Percentiles rank a stretch among this genome's conserved stretches.
phyloP scores from a whole-genome alignment of 164 flowering plant genomes.

The Kalanchoe fedtschenkoi region DNA sequence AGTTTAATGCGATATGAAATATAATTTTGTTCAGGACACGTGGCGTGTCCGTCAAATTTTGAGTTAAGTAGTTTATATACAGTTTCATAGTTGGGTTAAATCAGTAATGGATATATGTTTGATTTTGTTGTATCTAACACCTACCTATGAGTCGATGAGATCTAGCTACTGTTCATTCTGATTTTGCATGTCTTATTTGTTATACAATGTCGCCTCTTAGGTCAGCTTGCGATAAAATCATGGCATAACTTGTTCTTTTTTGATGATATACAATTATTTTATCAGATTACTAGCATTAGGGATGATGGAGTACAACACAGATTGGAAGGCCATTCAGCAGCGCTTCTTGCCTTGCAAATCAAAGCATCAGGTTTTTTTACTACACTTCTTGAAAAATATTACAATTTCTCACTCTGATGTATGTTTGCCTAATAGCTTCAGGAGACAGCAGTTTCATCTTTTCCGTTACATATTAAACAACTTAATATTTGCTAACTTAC shows the following conservation, averaged over 20 bases:
- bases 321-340: slow-evolving; percentile 89
- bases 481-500: background rate
- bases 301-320: slow-evolving; percentile 77
- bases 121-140: background rate
- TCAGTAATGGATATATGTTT: background rate
- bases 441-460: background rate
- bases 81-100: background rate
- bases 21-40: background rate
- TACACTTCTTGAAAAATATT: background rate
- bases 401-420: background rate
- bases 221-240: background rate
- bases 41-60: background rate
- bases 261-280: background rate
- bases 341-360: slow-evolving; percentile 94
- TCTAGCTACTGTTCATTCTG: background rate
- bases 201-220: background rate
- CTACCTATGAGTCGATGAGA: background rate
- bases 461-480: background rate
- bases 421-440: background rate
- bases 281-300: slow-evolving; percentile 87
- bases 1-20: background rate
- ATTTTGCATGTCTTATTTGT: background rate
- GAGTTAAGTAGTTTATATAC: background rate
- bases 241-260: background rate
- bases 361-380: slow-evolving; percentile 63